A percentile compares a stretch with the other conserved stretches of the same genome.
Conservation (phyloP, 495 filamentous ascomycete genomes). For the Niebla homalea region DNA sequence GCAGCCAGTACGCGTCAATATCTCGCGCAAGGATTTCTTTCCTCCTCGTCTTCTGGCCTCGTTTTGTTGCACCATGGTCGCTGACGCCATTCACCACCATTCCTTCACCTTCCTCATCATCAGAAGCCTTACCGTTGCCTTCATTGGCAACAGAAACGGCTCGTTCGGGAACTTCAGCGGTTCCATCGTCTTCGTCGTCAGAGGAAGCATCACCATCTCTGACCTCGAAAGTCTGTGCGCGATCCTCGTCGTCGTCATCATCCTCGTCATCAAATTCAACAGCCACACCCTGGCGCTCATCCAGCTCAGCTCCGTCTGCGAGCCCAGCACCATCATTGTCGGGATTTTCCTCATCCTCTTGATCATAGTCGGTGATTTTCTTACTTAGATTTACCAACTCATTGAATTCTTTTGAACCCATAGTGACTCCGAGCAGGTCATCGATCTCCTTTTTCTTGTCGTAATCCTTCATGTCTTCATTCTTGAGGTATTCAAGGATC, state of each 20-base stretch:
- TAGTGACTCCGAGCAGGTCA: conserved; percentile 69
- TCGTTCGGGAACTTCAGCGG: conserved; percentile 39
- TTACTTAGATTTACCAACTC: conserved; percentile 93
- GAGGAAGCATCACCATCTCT: conserved; percentile 59
- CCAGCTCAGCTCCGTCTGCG: conserved; percentile 59
- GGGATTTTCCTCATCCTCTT: conserved; percentile 89
- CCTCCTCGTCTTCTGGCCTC: conserved; percentile 31
- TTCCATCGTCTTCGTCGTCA: conserved; percentile 43
- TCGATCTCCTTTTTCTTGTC: conserved; percentile 98
- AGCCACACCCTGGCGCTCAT: conserved; percentile 89
- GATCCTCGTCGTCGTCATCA: conserved; percentile 77
- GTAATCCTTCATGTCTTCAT: conserved; percentile 91
- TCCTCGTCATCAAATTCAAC: conserved; percentile 92
- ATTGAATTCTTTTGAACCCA: conserved; percentile 87
- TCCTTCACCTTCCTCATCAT: conserved; percentile 43
- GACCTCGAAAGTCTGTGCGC: conserved; percentile 60
- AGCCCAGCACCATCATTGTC: conserved; percentile 37
- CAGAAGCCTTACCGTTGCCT: conserved; percentile 35
- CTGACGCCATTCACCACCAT: conserved; percentile 62
- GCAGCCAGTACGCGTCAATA: conserved; percentile 96
- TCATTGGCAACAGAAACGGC: conserved; percentile 39
- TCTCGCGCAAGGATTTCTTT: conserved; percentile 62
- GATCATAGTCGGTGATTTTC: conserved; percentile 98
- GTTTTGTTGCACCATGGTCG: conserved; percentile 27
- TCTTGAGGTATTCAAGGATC: conserved; percentile 79